Base-by-base conservation (phyloP, 2,329 filamentous ascomycete species). In the Alternaria sp. region DNA sequence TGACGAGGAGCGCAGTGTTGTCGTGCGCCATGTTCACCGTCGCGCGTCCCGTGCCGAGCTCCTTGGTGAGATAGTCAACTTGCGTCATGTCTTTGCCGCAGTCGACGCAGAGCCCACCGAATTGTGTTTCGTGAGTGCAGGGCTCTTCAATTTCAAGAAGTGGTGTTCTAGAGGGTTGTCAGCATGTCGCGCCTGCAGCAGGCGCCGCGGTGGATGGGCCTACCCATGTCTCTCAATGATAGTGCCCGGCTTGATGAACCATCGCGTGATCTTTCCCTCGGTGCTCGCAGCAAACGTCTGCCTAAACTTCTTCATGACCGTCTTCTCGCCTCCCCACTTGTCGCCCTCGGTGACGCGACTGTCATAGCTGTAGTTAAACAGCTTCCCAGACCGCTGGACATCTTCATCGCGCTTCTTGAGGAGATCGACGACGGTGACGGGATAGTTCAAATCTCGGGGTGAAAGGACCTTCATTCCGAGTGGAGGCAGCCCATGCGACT, bases 41-140 rank as follows among this genome's bases (percentile, higher is more conserved):
- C 53, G 95, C 95, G 69, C 94, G 92, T 65, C 91, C 89, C 3
- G 92, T 91, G 77, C 97, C 92, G 69, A 88, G 87, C 49, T 88
- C 84, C 65, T 94, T 90, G 61, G 89, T 93, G 57, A 92, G 93
- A 86, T 93, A 97, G 78, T 89, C 91, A 70, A 90, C 87, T 73
- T 93, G 89, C 56, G 92, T 97, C 93, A 99, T 97, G 80, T 98
- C 94, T 80, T 94, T 93, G 65, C 95, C 95, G 80, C 95, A 99
- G 64, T 94, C 87, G 60, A 89, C 93, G 81, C 95, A 99, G 68
- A 99, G 86, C 45, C 94, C 94, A 58, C 91, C 91, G 75, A 92
- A 97, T 79, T 98, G 94, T 41, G 97, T 86, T 71, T 94, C 92
- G 80, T 99, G 95, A 30, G 90, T 87, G 80, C 95, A 99, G 58